phyloP scores from a whole-genome alignment of 768 basidiomycete genomes.

The Agaricus blazei region DNA sequence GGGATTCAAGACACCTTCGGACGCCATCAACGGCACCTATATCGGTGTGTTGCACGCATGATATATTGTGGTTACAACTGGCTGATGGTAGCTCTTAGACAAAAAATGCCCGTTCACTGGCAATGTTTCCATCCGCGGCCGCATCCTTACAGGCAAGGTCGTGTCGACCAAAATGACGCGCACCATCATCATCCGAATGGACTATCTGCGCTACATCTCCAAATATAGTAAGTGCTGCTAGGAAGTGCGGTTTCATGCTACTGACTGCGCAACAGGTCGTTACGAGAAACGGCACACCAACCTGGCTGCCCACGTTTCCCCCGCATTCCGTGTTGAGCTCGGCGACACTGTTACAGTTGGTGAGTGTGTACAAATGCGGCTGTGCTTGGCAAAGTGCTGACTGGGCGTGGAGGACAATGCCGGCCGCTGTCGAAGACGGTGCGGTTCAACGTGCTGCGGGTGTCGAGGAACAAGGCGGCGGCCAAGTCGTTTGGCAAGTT shows the following conservation, averaged over 20 bases:
- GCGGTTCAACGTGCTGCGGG: slow-evolving; percentile 98
- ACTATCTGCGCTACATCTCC: slow-evolving; percentile 94
- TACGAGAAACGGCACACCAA: slow-evolving; percentile 99
- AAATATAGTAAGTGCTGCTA: slow-evolving; percentile 80
- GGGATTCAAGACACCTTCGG: slow-evolving; percentile 93
- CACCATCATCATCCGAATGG: slow-evolving; percentile 93
- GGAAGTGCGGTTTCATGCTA: not conserved
- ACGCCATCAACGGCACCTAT: slow-evolving; percentile 95
- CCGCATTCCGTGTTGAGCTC: slow-evolving; percentile 96
- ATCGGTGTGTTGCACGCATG: slow-evolving; percentile 57
- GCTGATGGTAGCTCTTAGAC: slow-evolving; percentile 44
- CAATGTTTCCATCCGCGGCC: slow-evolving; percentile 95
- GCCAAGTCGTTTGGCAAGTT: slow-evolving; percentile 95
- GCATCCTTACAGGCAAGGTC: slow-evolving; percentile 97
- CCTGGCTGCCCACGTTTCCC: slow-evolving; percentile 93
- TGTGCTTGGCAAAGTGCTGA: slow-evolving; percentile 6
- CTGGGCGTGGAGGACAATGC: slow-evolving; percentile 73
- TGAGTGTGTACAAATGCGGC: slow-evolving; percentile 32
- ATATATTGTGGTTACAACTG: not conserved
- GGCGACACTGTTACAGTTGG: slow-evolving; percentile 96
- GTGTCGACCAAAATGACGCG: slow-evolving; percentile 99
- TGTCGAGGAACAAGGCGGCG: slow-evolving; percentile 88
- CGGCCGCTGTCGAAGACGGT: slow-evolving; percentile 98
- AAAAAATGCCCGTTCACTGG: slow-evolving; percentile 99
- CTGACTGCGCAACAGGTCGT: slow-evolving; percentile 56